These are phyloP conservation scores for Mycena olivaceomarginata DNA, from an alignment of 768 basidiomycete genomes.

Conservation along the genomic window DNA sequence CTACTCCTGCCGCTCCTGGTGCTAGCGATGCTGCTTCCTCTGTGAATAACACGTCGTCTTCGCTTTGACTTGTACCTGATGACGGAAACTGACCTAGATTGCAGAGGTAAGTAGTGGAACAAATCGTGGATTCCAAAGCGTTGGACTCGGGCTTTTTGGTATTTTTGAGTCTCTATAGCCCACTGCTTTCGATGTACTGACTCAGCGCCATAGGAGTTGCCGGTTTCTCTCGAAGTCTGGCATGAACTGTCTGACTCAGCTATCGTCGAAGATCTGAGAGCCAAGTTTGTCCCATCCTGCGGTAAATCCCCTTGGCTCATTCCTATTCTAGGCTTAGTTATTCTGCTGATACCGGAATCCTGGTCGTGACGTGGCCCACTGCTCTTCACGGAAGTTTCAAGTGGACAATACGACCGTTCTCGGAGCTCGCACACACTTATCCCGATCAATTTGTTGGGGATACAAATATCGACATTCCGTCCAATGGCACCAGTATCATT, in stretches of 20 bases:
- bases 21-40: not conserved
- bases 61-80: not conserved
- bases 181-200: not conserved
- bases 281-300: conserved; percentile 6
- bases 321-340: not conserved
- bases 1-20: not conserved
- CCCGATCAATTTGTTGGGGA: not conserved
- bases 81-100: not conserved
- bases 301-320: not conserved
- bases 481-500: not conserved
- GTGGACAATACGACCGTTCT: not conserved
- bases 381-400: conserved; percentile 15
- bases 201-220: not conserved
- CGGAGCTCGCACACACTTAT: not conserved
- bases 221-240: conserved; percentile 7
- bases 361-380: conserved; percentile 19
- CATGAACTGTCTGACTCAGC: not conserved
- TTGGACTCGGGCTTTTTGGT: not conserved
- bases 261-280: not conserved
- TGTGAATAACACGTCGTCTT: not conserved
- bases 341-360: not conserved
- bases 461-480: conserved; percentile 5
- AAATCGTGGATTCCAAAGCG: not conserved
- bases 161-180: not conserved
- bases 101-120: not conserved